Evolutionary conservation across 2,329 filamentous ascomycete genomes (phyloP), one percentile per base, ranked within the genome.

Genomic region (Fusarium duplospermum): DNA sequence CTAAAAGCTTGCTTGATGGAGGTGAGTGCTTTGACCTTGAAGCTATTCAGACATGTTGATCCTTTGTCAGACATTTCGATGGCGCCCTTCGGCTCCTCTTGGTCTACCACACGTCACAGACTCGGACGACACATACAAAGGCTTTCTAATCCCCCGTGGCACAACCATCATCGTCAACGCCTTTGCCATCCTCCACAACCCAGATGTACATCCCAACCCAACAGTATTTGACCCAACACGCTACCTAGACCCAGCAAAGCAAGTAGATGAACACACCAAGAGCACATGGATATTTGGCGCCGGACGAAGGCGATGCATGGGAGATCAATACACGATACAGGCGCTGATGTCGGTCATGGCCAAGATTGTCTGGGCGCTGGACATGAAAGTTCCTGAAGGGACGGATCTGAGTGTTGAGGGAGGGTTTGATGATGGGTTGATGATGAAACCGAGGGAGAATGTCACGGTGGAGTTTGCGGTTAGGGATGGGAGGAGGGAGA

Each of bases 291-390:
- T 80, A 1, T 89, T 88, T 71, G 87, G 86, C 0, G 83, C 82
- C 10, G 87, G 87, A 0, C 81, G 87, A 8, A 81, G 87, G 8
- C 82, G 85, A 33, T 89, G 87, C 69, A 82, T 83, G 2, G 87
- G 87, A 0, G 84, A 86, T 16, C 83, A 87, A 58, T 83, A 89
- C 22, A 85, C 86, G 4, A 84, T 87, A 72, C 83, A 84, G 33
- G 86, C 82, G 33, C 72, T 89, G 33, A 77, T 84, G 60, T 58
- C 84, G 2, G 78, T 79, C 4, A 77, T 84, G 52, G 78, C 85
- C 2, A 84, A 85, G 66, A 54, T 86, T 13, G 70, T 89, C 0
- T 90, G 88, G 88, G 86, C 84, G 2, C 87, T 88, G 54, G 78
- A 85, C 4, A 78, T 84, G 42, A 61, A 73, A 3, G 67, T 79